A percentile compares a stretch with the other conserved stretches of the same genome.
phyloP scores from a whole-genome alignment of 495 filamentous ascomycete species.

The Lasiosphaeria miniovina region DNA sequence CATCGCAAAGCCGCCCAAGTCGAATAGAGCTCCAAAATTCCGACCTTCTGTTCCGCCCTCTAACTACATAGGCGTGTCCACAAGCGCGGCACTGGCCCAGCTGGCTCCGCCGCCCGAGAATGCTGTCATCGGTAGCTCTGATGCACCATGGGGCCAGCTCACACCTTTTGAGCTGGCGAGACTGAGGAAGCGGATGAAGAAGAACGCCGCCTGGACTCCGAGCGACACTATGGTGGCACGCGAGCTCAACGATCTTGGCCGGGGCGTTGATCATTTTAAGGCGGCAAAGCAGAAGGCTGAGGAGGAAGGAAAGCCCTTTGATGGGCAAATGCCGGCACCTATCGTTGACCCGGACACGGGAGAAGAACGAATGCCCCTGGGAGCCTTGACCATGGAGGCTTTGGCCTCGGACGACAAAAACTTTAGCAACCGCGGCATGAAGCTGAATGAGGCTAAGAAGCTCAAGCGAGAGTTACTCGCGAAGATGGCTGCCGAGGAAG shows the following conservation, averaged over 20 bases:
- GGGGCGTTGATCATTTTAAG: constrained; percentile 73
- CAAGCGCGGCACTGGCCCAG: constrained; percentile 74
- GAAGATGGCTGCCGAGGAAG: constrained; percentile 66
- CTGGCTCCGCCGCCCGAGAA: constrained; percentile 76
- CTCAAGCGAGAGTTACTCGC: constrained; percentile 72
- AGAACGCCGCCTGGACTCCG: constrained; percentile 93
- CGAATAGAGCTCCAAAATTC: constrained; percentile 34
- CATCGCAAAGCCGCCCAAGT: constrained; percentile 32
- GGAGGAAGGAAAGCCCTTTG: constrained; percentile 63
- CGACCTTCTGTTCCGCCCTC: constrained; percentile 48
- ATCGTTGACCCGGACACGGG: constrained; percentile 47
- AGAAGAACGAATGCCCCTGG: constrained; percentile 44
- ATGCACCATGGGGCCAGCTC: constrained; percentile 85
- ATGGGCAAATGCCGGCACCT: constrained; percentile 41
- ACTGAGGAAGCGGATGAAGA: constrained; percentile 96
- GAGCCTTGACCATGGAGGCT: constrained; percentile 49
- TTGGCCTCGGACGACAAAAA: constrained; percentile 52
- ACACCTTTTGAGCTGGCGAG: constrained; percentile 89
- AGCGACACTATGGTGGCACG: constrained; percentile 95
- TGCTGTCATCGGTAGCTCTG: constrained; percentile 67
- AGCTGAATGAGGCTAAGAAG: constrained; percentile 89
- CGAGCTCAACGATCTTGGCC: constrained; percentile 71
- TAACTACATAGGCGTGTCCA: constrained; percentile 60
- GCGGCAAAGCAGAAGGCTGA: constrained; percentile 66
- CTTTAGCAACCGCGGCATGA: constrained; percentile 83